These are phyloP conservation scores for Ceratobasidium sp. DNA, from an alignment of 1,284 basidiomycete species.

Conservation along the genomic window DNA sequence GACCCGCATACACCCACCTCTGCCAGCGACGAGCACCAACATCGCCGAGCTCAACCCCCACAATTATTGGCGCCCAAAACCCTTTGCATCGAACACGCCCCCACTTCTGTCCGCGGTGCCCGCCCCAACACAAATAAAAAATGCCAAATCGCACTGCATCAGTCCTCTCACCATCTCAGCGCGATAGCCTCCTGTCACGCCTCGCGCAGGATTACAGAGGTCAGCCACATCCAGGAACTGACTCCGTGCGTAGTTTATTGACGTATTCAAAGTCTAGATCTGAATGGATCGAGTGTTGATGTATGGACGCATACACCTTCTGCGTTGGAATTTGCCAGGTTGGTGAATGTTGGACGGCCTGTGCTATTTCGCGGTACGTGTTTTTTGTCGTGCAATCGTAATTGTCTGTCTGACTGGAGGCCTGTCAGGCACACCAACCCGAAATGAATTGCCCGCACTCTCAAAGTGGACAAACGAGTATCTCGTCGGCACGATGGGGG, in stretches of 20 bases:
- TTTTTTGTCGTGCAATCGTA: slow-evolving; percentile 43
- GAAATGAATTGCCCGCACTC: slow-evolving; percentile 49
- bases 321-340: slow-evolving; percentile 78
- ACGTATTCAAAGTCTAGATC: slow-evolving; percentile 60
- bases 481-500: slow-evolving; percentile 68
- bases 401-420: neutral
- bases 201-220: slow-evolving; percentile 54
- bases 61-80: slow-evolving; percentile 44
- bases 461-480: slow-evolving; percentile 74
- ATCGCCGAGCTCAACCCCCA: neutral
- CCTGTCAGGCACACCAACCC: slow-evolving; percentile 6
- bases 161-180: slow-evolving; percentile 17
- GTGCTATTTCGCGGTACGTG: slow-evolving; percentile 77
- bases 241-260: neutral
- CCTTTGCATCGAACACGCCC: neutral
- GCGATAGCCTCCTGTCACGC: slow-evolving; percentile 39
- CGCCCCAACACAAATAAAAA: slow-evolving; percentile 5
- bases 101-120: neutral
- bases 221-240: slow-evolving; percentile 29
- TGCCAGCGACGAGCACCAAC: neutral
- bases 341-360: slow-evolving; percentile 82
- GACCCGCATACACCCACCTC: neutral
- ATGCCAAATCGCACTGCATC: slow-evolving; percentile 12
- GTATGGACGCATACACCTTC: slow-evolving; percentile 72
- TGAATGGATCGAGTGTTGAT: slow-evolving; percentile 73